Conservation (phyloP, 2,329 filamentous ascomycete genomes). For the Pezicula radicicola region DNA sequence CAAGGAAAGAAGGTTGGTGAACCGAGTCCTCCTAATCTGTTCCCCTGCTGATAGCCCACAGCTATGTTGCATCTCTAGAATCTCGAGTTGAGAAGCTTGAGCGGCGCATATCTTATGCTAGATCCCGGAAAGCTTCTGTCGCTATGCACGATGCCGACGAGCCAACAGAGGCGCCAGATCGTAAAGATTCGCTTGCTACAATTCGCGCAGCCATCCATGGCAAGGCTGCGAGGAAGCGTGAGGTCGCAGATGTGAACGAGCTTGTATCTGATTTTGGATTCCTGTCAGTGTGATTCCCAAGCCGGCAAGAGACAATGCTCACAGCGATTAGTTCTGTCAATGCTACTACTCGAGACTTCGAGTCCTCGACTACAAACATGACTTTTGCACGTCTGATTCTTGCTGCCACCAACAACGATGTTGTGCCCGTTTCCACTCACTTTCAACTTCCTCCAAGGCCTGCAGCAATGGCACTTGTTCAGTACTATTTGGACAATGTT, state of each 20-base stretch:
- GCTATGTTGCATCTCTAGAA: constrained; percentile 94
- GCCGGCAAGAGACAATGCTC: background rate
- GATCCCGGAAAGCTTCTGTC: constrained; percentile 68
- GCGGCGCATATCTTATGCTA: constrained; percentile 68
- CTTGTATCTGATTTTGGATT: constrained; percentile 93
- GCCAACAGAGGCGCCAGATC: constrained; percentile 44
- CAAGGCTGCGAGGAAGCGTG: constrained; percentile 61
- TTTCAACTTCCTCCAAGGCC: constrained; percentile 69
- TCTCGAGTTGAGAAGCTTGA: constrained; percentile 86
- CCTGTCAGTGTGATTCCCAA: constrained; percentile 51
- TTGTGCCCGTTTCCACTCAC: constrained; percentile 60
- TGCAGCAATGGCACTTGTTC: constrained; percentile 64
- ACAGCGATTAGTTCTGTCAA: constrained; percentile 70
- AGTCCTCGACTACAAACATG: constrained; percentile 83
- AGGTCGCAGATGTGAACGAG: constrained; percentile 86
- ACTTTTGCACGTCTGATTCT: constrained; percentile 88
- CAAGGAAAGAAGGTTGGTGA: constrained; percentile 77
- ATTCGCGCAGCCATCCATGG: constrained; percentile 63
- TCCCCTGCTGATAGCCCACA: constrained; percentile 29
- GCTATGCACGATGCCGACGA: constrained; percentile 60
- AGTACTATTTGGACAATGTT: constrained; percentile 82
- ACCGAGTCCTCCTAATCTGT: background rate
- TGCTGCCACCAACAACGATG: constrained; percentile 74
- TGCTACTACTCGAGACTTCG: constrained; percentile 90
- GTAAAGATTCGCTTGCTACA: constrained; percentile 60